phyloP scores from a whole-genome alignment of 2,329 filamentous ascomycete species.

The Thermomyces lanuginosus region DNA sequence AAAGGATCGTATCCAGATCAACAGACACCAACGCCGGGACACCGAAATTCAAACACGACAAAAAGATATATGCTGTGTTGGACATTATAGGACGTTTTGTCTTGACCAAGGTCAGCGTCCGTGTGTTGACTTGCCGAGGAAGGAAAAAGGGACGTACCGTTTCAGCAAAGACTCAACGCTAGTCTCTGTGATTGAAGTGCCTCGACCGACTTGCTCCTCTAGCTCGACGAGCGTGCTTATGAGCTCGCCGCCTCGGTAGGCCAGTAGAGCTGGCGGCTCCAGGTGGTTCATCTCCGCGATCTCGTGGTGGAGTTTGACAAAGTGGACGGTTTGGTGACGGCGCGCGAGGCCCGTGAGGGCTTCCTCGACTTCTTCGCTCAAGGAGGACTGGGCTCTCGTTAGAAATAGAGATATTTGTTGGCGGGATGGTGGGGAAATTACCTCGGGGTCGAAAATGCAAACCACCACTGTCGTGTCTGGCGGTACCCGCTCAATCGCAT shows the following conservation, averaged over 20 bases:
- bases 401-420: slow-evolving; percentile 2
- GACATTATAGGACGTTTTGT: slow-evolving; percentile 5
- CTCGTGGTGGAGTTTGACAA: slow-evolving; percentile 78
- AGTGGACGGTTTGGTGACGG: slow-evolving; percentile 55
- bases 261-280: slow-evolving; percentile 71
- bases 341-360: slow-evolving; percentile 61
- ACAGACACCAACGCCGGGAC: no score
- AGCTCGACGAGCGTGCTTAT: slow-evolving; percentile 81
- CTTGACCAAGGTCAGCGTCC: neutral
- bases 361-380: slow-evolving; percentile 62
- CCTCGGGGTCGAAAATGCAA: slow-evolving; percentile 77
- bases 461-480: slow-evolving; percentile 75
- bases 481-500: slow-evolving; percentile 81
- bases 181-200: slow-evolving; percentile 32
- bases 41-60: no score
- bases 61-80: no score
- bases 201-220: slow-evolving; percentile 63
- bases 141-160: slow-evolving; percentile 26
- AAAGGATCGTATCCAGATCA: no score
- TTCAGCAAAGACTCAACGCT: slow-evolving; percentile 43
- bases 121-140: neutral
- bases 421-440: slow-evolving; percentile 29
- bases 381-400: slow-evolving; percentile 44
- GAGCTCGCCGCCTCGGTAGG: slow-evolving; percentile 77
- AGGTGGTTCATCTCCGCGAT: slow-evolving; percentile 91